Evolutionary conservation across 257 asterid species (phyloP).

Genomic region (Rubia yunnanensis): DNA sequence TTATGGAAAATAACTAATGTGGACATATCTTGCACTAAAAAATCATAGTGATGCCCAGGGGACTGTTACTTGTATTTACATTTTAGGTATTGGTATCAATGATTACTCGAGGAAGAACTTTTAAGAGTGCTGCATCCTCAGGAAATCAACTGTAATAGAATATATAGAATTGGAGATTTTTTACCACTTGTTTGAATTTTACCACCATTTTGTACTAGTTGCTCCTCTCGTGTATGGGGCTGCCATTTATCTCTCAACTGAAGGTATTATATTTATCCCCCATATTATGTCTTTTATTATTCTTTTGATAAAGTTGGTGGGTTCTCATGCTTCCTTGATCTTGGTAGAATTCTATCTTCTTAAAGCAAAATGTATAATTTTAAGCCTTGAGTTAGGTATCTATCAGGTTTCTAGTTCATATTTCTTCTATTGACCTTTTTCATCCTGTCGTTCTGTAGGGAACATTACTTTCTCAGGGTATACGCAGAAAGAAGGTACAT

Average conservation of each 20-base stretch:
- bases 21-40: not conserved
- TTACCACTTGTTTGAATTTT: not conserved
- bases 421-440: conserved; percentile 15
- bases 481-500: conserved; percentile 45
- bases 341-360: not conserved
- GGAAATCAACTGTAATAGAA: not conserved
- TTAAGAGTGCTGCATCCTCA: not conserved
- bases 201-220: not conserved
- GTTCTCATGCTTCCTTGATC: not conserved
- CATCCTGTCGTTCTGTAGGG: conserved; percentile 34
- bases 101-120: not conserved
- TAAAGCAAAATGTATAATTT: not conserved
- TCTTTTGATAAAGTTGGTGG: too few species aligned
- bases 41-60: not conserved
- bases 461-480: conserved; percentile 42
- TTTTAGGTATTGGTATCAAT: not conserved
- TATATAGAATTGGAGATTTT: not conserved
- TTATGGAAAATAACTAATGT: not conserved
- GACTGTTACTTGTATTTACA: not conserved
- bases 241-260: too few species aligned
- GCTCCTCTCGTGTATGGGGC: too few species aligned
- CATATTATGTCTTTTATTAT: not conserved
- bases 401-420: conserved; percentile 1
- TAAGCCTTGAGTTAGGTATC: not conserved
- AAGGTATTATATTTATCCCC: too few species aligned